phyloP scores from a whole-genome alignment of 164 flowering plant genomes.

The Tetrastigma voinierianum region DNA sequence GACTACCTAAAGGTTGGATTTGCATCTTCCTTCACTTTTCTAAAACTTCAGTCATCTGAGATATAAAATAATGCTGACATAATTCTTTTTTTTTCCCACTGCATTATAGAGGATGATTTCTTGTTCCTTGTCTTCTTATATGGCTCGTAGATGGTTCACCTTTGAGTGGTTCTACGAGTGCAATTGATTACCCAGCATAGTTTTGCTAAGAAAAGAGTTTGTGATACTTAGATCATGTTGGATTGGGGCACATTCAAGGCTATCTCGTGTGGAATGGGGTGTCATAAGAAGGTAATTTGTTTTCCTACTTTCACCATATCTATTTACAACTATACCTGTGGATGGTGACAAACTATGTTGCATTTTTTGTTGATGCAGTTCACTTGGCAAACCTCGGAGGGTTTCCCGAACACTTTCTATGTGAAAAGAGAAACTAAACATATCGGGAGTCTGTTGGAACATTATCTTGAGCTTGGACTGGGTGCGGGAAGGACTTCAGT shows the following conservation, averaged over 20 bases:
- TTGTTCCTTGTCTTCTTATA: conserved; percentile 53
- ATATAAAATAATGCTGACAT: background rate
- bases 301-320: background rate
- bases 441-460: conserved; percentile 91
- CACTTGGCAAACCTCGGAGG: conserved; percentile 96
- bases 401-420: conserved; percentile 76
- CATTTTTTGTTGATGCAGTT: conserved; percentile 47
- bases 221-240: conserved; percentile 95
- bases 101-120: conserved; percentile 61
- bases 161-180: conserved; percentile 98
- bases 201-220: conserved; percentile 94
- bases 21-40: background rate
- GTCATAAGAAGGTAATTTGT: conserved; percentile 79
- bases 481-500: conserved; percentile 87
- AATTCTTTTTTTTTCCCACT: background rate
- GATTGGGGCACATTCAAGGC: conserved; percentile 85
- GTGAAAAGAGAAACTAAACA: conserved; percentile 76
- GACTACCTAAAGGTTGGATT: conserved; percentile 44
- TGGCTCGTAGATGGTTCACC: conserved; percentile 76
- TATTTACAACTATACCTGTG: background rate
- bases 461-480: conserved; percentile 75
- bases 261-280: conserved; percentile 97
- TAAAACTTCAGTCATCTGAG: background rate
- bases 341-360: background rate
- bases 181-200: conserved; percentile 95